Base-by-base conservation (phyloP, 345 rosid genomes). In the Draba incana region DNA sequence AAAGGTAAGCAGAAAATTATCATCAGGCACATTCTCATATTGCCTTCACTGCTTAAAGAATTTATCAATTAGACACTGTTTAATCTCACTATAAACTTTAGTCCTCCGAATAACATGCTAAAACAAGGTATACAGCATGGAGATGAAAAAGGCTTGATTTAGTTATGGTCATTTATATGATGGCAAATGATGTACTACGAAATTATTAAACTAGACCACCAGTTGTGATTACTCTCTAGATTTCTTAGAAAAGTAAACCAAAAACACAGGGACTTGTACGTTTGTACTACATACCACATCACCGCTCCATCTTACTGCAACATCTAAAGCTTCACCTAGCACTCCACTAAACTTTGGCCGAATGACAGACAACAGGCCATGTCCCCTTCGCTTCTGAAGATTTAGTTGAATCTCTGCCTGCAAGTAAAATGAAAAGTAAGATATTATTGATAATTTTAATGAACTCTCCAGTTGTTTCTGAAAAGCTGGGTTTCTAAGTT, bases 331-430 rank as follows among this genome's bases (percentile, higher is more conserved):
- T 88, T 93, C 97, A 55, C 98, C 98, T 30, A 93, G 87, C 65
- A 90, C 88, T 71, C 98, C 97, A 48, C 97, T 93, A 78, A 93
- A 93, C 81, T 93, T 93, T 55, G 98, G 98, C 70, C 77, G 81
- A 58, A 88, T 85, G 39, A 88, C 97, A 56, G 97, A 90, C 83
- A 93, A 49, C 78, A 88, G 44, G 38, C 98, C 96, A 75, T 90
- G 98, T 62, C 98, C 98, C 75, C 92, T 87, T 77, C 98, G 82
- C 81, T 93, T 93, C 76, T 74, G 97, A 82, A 93, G 85, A 81
- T 90, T 93, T 74, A 90, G 97, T 82, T 93, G 97, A 74, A 93
- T 82, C 83, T 90, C 98, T 43, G 98, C 96, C 98, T 93, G 86
- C 62, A 76, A 75, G 62, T 35, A 64, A 75, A 64, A 61, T 63